Conservation (phyloP, 305 asterid genomes). For the Solanum hybrid region DNA sequence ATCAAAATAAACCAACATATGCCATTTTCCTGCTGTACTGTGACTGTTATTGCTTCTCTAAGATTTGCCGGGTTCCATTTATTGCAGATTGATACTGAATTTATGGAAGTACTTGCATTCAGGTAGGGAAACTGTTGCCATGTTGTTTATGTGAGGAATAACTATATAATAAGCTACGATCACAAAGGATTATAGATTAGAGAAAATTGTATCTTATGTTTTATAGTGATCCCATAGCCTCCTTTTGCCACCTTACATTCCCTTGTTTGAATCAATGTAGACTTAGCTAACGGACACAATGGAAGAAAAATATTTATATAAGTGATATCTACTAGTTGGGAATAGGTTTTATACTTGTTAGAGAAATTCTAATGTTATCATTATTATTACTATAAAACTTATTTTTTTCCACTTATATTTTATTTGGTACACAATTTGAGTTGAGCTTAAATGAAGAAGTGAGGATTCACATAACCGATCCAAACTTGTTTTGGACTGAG, state of each 20-base stretch:
- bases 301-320: neutral
- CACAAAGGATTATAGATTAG: neutral
- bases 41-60: constrained; percentile 16
- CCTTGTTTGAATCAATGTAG: neutral
- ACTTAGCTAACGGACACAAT: neutral
- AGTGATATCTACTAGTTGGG: neutral
- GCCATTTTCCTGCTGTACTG: constrained; percentile 11
- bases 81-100: constrained; percentile 2
- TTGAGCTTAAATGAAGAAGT: neutral
- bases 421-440: neutral
- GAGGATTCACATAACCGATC: neutral
- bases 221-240: neutral
- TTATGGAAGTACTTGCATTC: constrained; percentile 2
- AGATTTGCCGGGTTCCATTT: neutral
- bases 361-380: neutral
- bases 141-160: neutral
- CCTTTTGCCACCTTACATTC: neutral
- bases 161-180: neutral
- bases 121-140: neutral
- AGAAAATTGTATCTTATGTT: neutral
- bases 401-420: neutral
- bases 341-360: neutral
- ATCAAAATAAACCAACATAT: neutral
- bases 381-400: neutral
- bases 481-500: neutral